Evolutionary conservation across 495 filamentous ascomycete genomes (phyloP).

Genomic region (Penicillium angulare): DNA sequence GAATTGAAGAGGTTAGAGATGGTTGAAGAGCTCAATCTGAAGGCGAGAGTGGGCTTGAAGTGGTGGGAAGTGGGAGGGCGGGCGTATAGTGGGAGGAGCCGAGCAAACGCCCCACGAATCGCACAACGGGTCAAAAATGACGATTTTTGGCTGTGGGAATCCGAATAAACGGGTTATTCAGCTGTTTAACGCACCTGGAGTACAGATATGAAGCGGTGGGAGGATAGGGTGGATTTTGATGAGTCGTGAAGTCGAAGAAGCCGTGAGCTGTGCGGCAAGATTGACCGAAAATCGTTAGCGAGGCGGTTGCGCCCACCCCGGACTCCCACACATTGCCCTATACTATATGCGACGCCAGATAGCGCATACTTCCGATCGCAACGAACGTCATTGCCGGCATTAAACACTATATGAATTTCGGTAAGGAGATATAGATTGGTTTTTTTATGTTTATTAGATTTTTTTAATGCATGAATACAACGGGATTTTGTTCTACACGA

Average conservation of each 20-base stretch:
- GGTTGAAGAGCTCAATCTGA: conserved; percentile 3
- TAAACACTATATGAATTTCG: not conserved
- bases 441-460: not conserved
- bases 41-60: not conserved
- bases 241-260: conserved; percentile 37
- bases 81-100: conserved; percentile 20
- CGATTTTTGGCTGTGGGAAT: conserved; percentile 26
- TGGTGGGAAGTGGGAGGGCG: conserved; percentile 15
- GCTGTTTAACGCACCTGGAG: conserved; percentile 40
- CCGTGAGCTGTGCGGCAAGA: conserved; percentile 45
- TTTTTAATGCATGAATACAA: not conserved
- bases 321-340: conserved; percentile 35
- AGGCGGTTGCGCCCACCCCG: conserved; percentile 41
- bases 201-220: conserved; percentile 36
- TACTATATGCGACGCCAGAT: conserved; percentile 5
- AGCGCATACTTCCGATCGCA: not conserved
- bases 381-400: too few relatives aligned
- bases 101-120: conserved; percentile 23
- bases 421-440: not conserved
- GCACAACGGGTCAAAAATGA: conserved; percentile 30
- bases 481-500: conserved; percentile 8
- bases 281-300: conserved; percentile 51
- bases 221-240: conserved; percentile 40
- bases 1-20: conserved; percentile 13
- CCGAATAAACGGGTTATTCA: conserved; percentile 9